phyloP scores from a whole-genome alignment of 805 yeast species.

The Monosporozyma unispora region DNA sequence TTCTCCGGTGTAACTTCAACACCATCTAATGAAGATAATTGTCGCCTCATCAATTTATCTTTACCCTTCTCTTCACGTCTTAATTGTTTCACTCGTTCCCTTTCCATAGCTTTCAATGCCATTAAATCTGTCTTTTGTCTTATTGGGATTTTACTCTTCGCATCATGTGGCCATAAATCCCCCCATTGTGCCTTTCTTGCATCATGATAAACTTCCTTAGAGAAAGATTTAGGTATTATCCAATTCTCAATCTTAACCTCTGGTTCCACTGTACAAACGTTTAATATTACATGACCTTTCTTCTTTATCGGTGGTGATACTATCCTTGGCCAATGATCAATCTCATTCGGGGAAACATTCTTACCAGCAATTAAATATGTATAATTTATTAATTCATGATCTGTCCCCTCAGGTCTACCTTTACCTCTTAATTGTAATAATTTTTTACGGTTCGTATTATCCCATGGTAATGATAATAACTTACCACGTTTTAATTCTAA shows the following conservation, averaged over 20 bases:
- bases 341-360: slow-evolving; percentile 25
- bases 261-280: slow-evolving; percentile 54
- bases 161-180: slow-evolving; percentile 76
- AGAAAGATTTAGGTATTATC: slow-evolving; percentile 73
- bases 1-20: not conserved
- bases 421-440: slow-evolving; percentile 39
- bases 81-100: slow-evolving; percentile 15
- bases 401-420: slow-evolving; percentile 70
- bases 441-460: slow-evolving; percentile 38
- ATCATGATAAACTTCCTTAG: slow-evolving; percentile 73
- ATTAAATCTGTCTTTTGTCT: slow-evolving; percentile 19
- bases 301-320: slow-evolving; percentile 63
- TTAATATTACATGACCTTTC: slow-evolving; percentile 73
- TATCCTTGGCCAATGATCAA: slow-evolving; percentile 60
- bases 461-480: slow-evolving; percentile 65
- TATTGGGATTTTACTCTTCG: slow-evolving; percentile 40
- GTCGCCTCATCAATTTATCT: slow-evolving; percentile 14
- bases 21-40: slow-evolving; percentile 6
- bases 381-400: slow-evolving; percentile 61
- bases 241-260: slow-evolving; percentile 78
- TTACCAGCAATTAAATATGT: slow-evolving; percentile 64
- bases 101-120: slow-evolving; percentile 21
- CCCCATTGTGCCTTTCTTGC: slow-evolving; percentile 81
- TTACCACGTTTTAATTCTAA: slow-evolving; percentile 81
- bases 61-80: slow-evolving; percentile 13